Base-by-base conservation (phyloP, 345 rosid genomes). In the Citrus trifoliata region DNA sequence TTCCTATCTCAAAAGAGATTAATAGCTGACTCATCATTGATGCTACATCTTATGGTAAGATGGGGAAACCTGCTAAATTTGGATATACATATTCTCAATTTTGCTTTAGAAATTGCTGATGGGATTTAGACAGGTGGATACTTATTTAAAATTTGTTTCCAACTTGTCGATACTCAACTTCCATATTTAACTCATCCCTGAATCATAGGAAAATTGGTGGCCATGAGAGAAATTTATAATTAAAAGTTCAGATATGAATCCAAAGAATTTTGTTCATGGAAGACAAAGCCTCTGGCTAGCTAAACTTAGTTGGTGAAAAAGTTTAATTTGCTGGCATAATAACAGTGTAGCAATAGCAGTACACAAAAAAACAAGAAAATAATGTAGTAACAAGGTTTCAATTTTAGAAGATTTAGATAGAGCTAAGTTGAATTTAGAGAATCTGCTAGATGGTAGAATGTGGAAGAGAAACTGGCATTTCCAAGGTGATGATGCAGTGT, bases 221-320 rank as follows among this genome's bases (percentile, higher is more conserved):
- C 68, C 69, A 14, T 21, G 75, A 72, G 38, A 71, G 66, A 32
- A 81, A 62, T 67, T 64, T 65, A 35, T 33, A 40, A 55, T 77
- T 37, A 27, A 76, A 66, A 61, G 63, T 63, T 63, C 33, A 32
- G 24, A 18, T 37, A 48, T 55, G 64, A 70, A 75, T 79, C 59
- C 60, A 70, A 27, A 24, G 71, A 14, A 62, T 58, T 53, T 78
- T 70, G 51, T 6, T 40, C 73, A 61, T 33, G 48, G 71, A 73
- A 46, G 81, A 78, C 80, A 33, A 77, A 46, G 80, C 42, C 67
- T 28, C 67, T 63, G 67, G 67, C 67, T 62, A 68, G 73, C 73
- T 75, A 81, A 60, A 77, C 48, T 78, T 76, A 21, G 70, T 62
- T 6, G 28, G 35, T 42, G 28, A 40, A 64, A 71, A 78, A 25